Conservation (phyloP, 176 grass and related monocot genomes). For the Pharus latifolius region DNA sequence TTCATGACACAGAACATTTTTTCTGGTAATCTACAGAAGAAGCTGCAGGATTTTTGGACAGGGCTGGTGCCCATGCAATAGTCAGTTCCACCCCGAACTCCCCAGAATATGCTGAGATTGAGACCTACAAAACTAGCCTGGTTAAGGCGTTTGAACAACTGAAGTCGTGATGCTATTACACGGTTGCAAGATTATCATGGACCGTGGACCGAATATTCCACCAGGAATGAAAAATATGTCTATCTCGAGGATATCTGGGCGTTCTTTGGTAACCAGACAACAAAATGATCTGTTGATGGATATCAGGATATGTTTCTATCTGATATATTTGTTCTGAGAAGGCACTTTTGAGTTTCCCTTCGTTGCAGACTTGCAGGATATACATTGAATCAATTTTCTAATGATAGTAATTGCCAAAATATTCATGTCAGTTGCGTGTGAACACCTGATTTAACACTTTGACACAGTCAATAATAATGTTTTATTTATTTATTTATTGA, state of each 20-base stretch:
- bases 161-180: slow-evolving; percentile 27
- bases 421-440: background rate
- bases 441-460: background rate
- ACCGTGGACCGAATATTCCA: background rate
- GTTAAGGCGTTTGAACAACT: slow-evolving; percentile 49
- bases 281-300: background rate
- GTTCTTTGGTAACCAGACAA: background rate
- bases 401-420: background rate
- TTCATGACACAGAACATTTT: background rate
- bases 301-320: background rate
- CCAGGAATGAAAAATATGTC: background rate
- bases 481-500: too few relatives aligned
- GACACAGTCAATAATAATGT: background rate
- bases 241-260: background rate
- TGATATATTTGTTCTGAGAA: background rate
- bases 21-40: slow-evolving; percentile 45
- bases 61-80: slow-evolving; percentile 47
- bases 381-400: background rate
- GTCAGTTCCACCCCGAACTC: slow-evolving; percentile 53
- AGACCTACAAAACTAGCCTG: slow-evolving; percentile 47
- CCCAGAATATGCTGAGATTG: slow-evolving; percentile 56
- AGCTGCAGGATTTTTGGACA: slow-evolving; percentile 61
- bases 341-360: too few relatives aligned
- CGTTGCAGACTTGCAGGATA: too few relatives aligned
- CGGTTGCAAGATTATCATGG: too few relatives aligned